Evolutionary conservation across 345 rosid genomes (phyloP).

Genomic region (Ceriops zippeliana): DNA sequence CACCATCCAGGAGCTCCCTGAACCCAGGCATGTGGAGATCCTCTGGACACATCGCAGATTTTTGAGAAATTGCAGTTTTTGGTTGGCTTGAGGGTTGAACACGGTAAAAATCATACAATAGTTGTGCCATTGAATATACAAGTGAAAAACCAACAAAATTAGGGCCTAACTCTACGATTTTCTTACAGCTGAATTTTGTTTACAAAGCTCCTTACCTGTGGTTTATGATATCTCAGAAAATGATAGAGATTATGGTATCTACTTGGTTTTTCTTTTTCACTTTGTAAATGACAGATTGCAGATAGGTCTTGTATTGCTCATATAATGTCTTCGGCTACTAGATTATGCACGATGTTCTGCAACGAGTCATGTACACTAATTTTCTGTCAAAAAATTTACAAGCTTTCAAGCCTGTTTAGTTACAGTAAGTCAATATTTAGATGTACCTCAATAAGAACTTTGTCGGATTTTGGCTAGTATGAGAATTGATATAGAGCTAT

Average conservation of each 20-base stretch:
- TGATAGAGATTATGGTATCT: too few relatives aligned
- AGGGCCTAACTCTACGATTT: neutral
- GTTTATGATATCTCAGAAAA: neutral
- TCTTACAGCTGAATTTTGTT: neutral
- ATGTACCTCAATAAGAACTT: too few relatives aligned
- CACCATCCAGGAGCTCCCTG: constrained; percentile 23
- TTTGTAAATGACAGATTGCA: too few relatives aligned
- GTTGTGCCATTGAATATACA: too few relatives aligned
- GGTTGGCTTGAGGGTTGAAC: neutral
- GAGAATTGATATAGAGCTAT: neutral
- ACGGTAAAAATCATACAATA: too few relatives aligned
- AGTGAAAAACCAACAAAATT: too few relatives aligned
- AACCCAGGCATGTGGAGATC: constrained; percentile 34
- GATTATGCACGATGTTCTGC: neutral
- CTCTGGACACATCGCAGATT: constrained; percentile 31
- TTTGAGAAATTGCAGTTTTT: constrained; percentile 21
- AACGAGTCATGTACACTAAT: constrained; percentile 23
- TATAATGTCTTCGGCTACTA: too few relatives aligned
- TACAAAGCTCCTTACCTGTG: too few relatives aligned
- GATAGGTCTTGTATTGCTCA: too few relatives aligned
- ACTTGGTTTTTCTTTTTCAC: too few relatives aligned
- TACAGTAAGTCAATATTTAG: neutral
- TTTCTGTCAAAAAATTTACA: constrained; percentile 25
- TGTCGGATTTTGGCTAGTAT: too few relatives aligned
- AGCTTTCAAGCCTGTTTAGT: neutral